Evolutionary conservation across 2,329 filamentous ascomycete genomes (phyloP).

Genomic region (Colletotrichum somersetense): DNA sequence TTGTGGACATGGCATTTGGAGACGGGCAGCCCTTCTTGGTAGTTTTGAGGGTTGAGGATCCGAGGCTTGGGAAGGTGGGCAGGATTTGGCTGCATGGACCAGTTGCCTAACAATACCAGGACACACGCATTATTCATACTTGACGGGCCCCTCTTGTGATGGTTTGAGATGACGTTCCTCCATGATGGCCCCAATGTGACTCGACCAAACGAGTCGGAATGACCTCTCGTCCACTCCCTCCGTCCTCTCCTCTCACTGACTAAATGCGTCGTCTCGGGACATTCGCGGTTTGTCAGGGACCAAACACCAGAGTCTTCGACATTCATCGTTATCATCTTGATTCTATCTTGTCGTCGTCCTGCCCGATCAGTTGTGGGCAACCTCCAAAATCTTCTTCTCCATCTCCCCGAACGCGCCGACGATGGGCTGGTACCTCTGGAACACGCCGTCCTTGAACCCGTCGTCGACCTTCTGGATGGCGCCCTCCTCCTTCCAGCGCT

Average conservation of each 20-base stretch:
- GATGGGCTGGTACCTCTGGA: slow-evolving; percentile 82
- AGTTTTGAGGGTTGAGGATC: slow-evolving; percentile 13
- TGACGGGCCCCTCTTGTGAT: not conserved
- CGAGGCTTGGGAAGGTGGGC: not conserved
- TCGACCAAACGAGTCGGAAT: not conserved
- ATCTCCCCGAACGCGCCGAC: slow-evolving; percentile 82
- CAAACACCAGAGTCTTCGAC: not conserved
- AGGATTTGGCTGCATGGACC: slow-evolving; percentile 11
- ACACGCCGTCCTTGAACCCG: slow-evolving; percentile 81
- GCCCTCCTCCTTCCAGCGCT: slow-evolving; percentile 86
- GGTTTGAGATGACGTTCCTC: not conserved
- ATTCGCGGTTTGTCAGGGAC: not conserved
- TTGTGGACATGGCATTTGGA: not conserved
- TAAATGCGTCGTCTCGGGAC: too few relatives aligned
- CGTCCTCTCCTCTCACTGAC: not conserved
- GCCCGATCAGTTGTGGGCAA: slow-evolving; percentile 47
- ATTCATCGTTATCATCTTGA: slow-evolving; percentile 22
- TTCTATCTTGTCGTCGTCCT: slow-evolving; percentile 3
- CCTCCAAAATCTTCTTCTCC: slow-evolving; percentile 74
- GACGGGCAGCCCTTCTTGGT: slow-evolving; percentile 2
- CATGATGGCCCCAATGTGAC: not conserved
- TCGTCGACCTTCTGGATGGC: slow-evolving; percentile 86
- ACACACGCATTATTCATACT: slow-evolving; percentile 12
- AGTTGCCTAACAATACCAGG: slow-evolving; percentile 18
- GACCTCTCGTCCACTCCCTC: not conserved